Conservation (phyloP, 176 grass and related monocot species). For the Phyllostachys edulis region DNA sequence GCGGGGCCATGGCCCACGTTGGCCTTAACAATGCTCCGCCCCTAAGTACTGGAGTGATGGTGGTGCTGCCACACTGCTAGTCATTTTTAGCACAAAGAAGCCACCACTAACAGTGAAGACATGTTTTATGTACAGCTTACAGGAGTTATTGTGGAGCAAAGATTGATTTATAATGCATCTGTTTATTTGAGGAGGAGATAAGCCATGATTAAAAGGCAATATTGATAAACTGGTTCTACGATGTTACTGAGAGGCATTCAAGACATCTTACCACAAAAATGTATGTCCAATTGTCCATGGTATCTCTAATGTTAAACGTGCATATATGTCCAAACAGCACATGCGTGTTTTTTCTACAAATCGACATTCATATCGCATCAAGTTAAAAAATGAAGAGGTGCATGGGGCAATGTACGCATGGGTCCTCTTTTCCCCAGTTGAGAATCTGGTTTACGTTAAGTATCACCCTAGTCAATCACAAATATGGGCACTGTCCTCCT, state of each 20-base stretch:
- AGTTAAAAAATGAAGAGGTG: neutral
- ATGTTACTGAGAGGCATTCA: neutral
- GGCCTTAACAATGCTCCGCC: too few species aligned
- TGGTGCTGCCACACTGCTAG: slow-evolving; percentile 18
- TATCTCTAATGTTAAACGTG: neutral
- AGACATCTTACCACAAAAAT: neutral
- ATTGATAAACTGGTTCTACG: neutral
- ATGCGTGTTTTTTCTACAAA: neutral
- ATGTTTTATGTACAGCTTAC: neutral
- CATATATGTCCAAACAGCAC: slow-evolving; percentile 5
- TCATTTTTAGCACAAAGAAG: slow-evolving; percentile 24
- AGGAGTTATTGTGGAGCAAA: slow-evolving; percentile 17
- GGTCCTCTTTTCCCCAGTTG: slow-evolving; percentile 3
- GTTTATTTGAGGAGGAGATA: slow-evolving; percentile 13
- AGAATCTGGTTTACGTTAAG: neutral
- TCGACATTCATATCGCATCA: neutral
- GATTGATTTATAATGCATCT: neutral
- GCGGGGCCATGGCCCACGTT: too few species aligned
- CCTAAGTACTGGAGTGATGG: neutral
- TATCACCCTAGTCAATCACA: neutral
- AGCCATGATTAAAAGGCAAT: slow-evolving; percentile 33
- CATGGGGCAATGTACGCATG: neutral
- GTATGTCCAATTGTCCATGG: neutral
- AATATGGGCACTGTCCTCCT: slow-evolving; percentile 9
- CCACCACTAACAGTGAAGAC: neutral